phyloP scores from a whole-genome alignment of 1,139 yeast genomes.

The Hansenula anomala region DNA sequence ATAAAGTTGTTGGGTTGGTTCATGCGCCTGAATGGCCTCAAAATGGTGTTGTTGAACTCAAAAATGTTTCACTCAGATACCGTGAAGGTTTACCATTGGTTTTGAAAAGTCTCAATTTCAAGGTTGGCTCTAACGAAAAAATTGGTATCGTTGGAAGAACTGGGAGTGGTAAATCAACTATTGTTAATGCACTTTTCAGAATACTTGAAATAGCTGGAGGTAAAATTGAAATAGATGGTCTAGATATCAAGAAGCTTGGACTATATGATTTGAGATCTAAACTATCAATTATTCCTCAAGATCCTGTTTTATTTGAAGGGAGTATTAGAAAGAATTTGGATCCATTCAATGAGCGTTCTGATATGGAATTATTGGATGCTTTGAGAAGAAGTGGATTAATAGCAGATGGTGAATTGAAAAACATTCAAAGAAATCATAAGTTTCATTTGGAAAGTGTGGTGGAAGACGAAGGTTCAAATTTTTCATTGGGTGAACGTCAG shows the following conservation, averaged over 20 bases:
- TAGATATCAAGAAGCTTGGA: conserved; percentile 43
- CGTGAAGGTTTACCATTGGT: conserved; percentile 65
- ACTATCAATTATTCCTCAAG: conserved; percentile 59
- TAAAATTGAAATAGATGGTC: conserved; percentile 42
- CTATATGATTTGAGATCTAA: conserved; percentile 42
- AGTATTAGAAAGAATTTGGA: conserved; percentile 50
- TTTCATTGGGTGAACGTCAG: conserved; percentile 77
- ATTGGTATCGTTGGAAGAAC: conserved; percentile 63
- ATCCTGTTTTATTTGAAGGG: conserved; percentile 56
- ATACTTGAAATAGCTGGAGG: conserved; percentile 43
- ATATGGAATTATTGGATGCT: conserved; percentile 45
- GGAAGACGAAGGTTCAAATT: conserved; percentile 71
- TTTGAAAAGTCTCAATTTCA: conserved; percentile 42
- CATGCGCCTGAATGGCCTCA: conserved; percentile 54
- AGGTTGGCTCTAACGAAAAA: conserved; percentile 40
- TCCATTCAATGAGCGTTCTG: conserved; percentile 46
- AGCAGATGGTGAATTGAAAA: conserved; percentile 30
- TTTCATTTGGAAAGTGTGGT: conserved; percentile 64
- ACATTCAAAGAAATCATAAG: conserved; percentile 36
- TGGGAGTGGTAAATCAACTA: conserved; percentile 61
- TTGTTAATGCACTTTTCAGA: conserved; percentile 53
- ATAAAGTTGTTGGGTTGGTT: conserved; percentile 38
- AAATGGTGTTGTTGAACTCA: conserved; percentile 44
- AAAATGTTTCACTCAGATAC: conserved; percentile 54
- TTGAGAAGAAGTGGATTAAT: conserved; percentile 61